Evolutionary conservation across 2,329 filamentous ascomycete genomes (phyloP).

Genomic region (Aphanoascus verrucosus): DNA sequence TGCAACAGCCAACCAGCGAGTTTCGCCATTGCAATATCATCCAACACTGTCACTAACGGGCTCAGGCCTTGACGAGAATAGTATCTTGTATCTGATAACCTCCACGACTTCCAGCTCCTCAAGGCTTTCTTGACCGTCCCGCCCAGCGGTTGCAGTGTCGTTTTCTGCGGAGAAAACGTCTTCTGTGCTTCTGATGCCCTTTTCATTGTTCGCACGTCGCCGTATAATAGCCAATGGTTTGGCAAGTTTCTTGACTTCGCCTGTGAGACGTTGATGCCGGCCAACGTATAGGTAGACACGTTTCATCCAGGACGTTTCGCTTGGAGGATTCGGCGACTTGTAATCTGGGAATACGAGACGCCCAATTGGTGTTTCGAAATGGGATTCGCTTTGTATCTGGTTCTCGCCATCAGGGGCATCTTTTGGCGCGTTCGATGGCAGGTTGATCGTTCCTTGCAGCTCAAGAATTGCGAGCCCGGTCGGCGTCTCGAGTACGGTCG

Average conservation of each 20-base stretch:
- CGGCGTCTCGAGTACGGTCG: constrained; percentile 75
- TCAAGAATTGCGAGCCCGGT: constrained; percentile 82
- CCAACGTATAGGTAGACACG: constrained; percentile 80
- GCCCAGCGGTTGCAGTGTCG: constrained; percentile 22
- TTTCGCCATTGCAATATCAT: background rate
- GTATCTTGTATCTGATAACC: constrained; percentile 73
- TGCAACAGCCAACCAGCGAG: background rate
- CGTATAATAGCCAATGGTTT: constrained; percentile 70
- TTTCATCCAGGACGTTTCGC: constrained; percentile 70
- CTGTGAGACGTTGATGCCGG: constrained; percentile 74
- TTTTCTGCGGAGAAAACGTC: constrained; percentile 10
- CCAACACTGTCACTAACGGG: constrained; percentile 45
- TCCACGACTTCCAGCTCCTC: constrained; percentile 69
- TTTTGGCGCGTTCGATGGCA: constrained; percentile 40
- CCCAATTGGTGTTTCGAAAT: constrained; percentile 50
- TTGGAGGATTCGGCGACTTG: constrained; percentile 38
- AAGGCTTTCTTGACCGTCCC: constrained; percentile 22
- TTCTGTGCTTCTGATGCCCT: background rate
- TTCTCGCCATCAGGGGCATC: constrained; percentile 18
- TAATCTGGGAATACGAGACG: constrained; percentile 71
- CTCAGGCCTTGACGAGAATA: constrained; percentile 77
- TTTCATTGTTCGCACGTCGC: constrained; percentile 33
- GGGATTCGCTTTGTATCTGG: constrained; percentile 10
- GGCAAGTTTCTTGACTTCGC: constrained; percentile 77
- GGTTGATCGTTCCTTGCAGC: constrained; percentile 81